phyloP scores from a whole-genome alignment of 164 flowering plant species.

The Vitis rupestris region DNA sequence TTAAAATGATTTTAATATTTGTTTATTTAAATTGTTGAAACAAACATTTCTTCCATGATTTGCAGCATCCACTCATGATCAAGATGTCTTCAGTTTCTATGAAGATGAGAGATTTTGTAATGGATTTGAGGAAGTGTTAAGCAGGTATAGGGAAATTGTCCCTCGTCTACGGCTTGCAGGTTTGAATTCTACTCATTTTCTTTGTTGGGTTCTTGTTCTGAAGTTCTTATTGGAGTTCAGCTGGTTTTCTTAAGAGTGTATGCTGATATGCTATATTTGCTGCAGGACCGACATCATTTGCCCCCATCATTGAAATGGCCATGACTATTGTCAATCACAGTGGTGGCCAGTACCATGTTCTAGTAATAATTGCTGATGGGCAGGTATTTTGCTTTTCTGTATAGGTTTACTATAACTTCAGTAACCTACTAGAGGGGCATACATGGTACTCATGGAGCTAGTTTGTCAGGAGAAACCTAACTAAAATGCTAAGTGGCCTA shows the following conservation, averaged over 20 bases:
- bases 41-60: background rate
- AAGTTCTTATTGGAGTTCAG: background rate
- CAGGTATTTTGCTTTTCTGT: conserved; percentile 41
- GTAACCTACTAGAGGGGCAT: too few relatives aligned
- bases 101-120: conserved; percentile 54
- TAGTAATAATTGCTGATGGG: conserved; percentile 81
- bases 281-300: conserved; percentile 78
- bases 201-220: background rate
- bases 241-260: background rate
- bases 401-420: too few relatives aligned
- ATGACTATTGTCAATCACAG: conserved; percentile 65
- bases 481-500: too few relatives aligned
- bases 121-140: conserved; percentile 69
- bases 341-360: conserved; percentile 74
- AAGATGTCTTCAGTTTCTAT: conserved; percentile 68
- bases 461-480: too few relatives aligned
- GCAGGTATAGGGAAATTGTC: conserved; percentile 60
- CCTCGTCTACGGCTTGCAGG: conserved; percentile 72
- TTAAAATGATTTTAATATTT: too few relatives aligned
- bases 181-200: conserved; percentile 7
- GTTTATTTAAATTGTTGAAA: background rate
- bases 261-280: background rate
- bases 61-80: conserved; percentile 73
- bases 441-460: too few relatives aligned
- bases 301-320: conserved; percentile 72